These are phyloP conservation scores for Diplodia corticola DNA, from an alignment of 2,329 filamentous ascomycete species.

Conservation along the genomic window DNA sequence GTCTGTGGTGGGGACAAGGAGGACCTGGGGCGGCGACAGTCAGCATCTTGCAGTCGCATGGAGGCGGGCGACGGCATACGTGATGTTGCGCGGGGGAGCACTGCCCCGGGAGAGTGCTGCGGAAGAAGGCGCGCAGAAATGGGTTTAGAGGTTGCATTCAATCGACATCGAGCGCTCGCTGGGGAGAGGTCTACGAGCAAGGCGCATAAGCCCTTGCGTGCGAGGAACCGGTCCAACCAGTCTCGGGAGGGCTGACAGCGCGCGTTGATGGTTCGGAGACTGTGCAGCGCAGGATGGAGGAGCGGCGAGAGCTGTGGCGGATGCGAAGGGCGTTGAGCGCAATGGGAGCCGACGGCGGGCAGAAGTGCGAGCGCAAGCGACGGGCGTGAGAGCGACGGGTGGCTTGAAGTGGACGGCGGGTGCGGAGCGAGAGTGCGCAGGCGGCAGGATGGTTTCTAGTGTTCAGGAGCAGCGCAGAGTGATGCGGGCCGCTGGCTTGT, in stretches of 20 bases:
- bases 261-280: neutral
- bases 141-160: constrained; percentile 99
- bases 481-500: constrained; percentile 13
- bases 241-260: constrained; percentile 9
- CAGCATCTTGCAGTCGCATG: constrained; percentile 22
- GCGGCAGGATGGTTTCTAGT: constrained; percentile 7
- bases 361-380: neutral
- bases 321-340: constrained; percentile 2
- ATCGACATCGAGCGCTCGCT: constrained; percentile 40
- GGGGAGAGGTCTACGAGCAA: constrained; percentile 9
- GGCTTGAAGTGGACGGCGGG: neutral
- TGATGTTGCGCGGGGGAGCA: constrained; percentile 90
- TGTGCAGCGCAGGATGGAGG: constrained; percentile 5
- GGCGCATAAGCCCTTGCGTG: constrained; percentile 22
- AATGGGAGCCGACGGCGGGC: neutral
- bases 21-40: constrained; percentile 53
- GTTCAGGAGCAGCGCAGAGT: constrained; percentile 16
- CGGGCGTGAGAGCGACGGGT: neutral
- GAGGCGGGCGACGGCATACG: constrained; percentile 46
- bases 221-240: constrained; percentile 21
- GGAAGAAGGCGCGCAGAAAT: constrained; percentile 98
- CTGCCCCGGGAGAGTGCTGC: constrained; percentile 87
- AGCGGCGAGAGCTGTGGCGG: constrained; percentile 1
- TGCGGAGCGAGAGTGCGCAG: neutral
- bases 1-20: constrained; percentile 92